Percentiles rank a stretch among this genome's conserved stretches.
These are phyloP conservation scores for Trypanosoma mega DNA, from an alignment of 208 protist species.

Conservation along the genomic window DNA sequence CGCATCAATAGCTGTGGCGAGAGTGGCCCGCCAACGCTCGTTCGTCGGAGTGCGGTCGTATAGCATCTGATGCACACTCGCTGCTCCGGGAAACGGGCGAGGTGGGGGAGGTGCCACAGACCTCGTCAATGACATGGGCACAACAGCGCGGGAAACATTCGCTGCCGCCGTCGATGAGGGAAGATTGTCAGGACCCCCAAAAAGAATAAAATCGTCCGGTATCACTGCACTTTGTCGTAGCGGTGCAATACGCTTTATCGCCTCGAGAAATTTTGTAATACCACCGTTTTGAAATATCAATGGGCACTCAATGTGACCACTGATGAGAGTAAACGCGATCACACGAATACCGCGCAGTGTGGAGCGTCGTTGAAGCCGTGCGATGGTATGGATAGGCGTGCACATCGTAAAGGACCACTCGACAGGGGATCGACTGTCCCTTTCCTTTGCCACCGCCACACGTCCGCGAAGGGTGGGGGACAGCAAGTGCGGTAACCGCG, in stretches of 20 bases:
- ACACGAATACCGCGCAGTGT: constrained; percentile 1
- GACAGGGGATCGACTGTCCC: not conserved
- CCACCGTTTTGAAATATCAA: constrained; percentile 27
- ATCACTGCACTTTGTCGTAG: constrained; percentile 17
- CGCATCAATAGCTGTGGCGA: constrained; percentile 12
- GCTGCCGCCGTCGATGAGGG: not conserved
- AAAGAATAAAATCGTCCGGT: constrained; percentile 31
- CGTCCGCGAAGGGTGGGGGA: not conserved
- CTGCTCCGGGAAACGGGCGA: too few relatives aligned
- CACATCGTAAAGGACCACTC: constrained; percentile 28
- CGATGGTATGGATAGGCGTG: constrained; percentile 9
- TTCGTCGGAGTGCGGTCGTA: not conserved
- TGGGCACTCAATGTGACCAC: not conserved
- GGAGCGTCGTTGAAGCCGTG: constrained; percentile 14
- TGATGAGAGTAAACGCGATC: constrained; percentile 15
- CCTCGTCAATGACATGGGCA: too few relatives aligned
- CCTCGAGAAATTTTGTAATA: constrained; percentile 28
- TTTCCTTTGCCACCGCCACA: not conserved
- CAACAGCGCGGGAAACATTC: too few relatives aligned
- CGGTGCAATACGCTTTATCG: constrained; percentile 18
- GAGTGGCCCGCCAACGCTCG: not conserved
- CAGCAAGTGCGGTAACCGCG: not conserved
- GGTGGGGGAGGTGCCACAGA: too few relatives aligned
- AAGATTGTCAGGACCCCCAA: constrained; percentile 4
- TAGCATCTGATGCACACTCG: not conserved